Evolutionary conservation across 768 basidiomycete genomes (phyloP).

Genomic region (Termitomyces sp.): DNA sequence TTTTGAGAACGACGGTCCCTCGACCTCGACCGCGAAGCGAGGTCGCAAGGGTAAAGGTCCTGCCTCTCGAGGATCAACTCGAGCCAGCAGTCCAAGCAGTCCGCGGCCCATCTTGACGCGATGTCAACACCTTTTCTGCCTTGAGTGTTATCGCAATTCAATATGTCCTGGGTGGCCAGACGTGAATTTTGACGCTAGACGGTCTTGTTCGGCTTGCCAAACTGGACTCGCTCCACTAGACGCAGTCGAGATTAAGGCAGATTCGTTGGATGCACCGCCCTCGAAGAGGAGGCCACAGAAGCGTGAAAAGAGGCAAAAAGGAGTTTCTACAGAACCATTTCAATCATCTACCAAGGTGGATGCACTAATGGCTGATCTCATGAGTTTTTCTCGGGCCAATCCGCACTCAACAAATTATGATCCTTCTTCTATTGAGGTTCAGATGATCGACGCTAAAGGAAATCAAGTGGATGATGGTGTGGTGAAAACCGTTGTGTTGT

Average conservation of each 20-base stretch:
- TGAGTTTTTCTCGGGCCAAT: constrained; percentile 78
- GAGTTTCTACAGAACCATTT: constrained; percentile 46
- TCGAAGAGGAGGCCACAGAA: constrained; percentile 61
- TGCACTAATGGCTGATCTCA: constrained; percentile 73
- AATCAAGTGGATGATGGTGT: constrained; percentile 63
- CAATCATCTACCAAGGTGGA: constrained; percentile 87
- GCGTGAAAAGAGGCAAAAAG: constrained; percentile 63
- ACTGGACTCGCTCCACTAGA: constrained; percentile 61
- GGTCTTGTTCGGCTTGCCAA: constrained; percentile 77
- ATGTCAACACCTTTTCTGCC: constrained; percentile 93
- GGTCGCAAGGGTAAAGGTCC: constrained; percentile 45
- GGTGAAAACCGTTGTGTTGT: constrained; percentile 96
- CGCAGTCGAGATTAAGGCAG: constrained; percentile 76
- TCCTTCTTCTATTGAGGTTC: constrained; percentile 62
- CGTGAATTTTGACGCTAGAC: constrained; percentile 46
- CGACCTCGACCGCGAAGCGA: constrained; percentile 40
- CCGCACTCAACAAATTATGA: constrained; percentile 88
- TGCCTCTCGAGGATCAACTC: constrained; percentile 63
- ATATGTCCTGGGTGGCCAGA: constrained; percentile 82
- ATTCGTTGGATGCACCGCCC: constrained; percentile 34
- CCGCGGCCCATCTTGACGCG: constrained; percentile 75
- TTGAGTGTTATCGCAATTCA: constrained; percentile 76
- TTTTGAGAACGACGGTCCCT: constrained; percentile 43
- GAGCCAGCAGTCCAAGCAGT: constrained; percentile 64
- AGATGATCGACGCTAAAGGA: constrained; percentile 74